These are phyloP conservation scores for Lithocarpus polystachyus DNA, from an alignment of 306 rosid genomes.

Conservation along the genomic window DNA sequence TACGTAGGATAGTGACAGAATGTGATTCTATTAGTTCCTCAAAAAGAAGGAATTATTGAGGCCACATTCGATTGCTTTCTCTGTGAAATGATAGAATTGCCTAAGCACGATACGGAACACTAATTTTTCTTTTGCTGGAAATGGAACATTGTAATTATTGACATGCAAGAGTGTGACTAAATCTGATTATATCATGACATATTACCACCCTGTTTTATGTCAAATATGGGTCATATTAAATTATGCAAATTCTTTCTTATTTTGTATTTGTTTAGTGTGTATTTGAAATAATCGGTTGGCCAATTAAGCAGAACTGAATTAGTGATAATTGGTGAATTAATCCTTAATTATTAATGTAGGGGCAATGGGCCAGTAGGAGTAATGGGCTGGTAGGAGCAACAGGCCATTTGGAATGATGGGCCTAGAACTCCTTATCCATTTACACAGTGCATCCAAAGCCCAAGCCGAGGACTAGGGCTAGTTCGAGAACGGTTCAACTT, in stretches of 20 bases:
- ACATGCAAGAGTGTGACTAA: neutral
- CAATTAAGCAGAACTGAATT: constrained; percentile 8
- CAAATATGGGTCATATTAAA: neutral
- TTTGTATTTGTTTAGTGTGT: neutral
- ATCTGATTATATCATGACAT: neutral
- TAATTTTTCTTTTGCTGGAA: neutral
- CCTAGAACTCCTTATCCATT: too few species aligned
- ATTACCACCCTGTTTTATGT: neutral
- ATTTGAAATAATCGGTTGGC: neutral
- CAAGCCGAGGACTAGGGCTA: too few species aligned
- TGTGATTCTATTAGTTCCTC: neutral
- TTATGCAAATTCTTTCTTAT: neutral
- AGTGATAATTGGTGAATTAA: too few species aligned
- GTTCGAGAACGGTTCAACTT: too few species aligned
- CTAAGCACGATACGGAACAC: neutral
- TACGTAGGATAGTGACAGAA: neutral
- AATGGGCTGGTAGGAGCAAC: too few species aligned
- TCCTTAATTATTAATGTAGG: too few species aligned
- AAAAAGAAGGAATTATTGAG: neutral
- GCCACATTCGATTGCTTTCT: neutral
- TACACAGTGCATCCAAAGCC: too few species aligned
- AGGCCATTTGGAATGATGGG: too few species aligned
- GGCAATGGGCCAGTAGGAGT: too few species aligned
- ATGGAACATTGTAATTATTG: neutral
- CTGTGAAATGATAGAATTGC: neutral